These are phyloP conservation scores for Silybum marianum DNA, from an alignment of 129 eudicot species.

Conservation along the genomic window DNA sequence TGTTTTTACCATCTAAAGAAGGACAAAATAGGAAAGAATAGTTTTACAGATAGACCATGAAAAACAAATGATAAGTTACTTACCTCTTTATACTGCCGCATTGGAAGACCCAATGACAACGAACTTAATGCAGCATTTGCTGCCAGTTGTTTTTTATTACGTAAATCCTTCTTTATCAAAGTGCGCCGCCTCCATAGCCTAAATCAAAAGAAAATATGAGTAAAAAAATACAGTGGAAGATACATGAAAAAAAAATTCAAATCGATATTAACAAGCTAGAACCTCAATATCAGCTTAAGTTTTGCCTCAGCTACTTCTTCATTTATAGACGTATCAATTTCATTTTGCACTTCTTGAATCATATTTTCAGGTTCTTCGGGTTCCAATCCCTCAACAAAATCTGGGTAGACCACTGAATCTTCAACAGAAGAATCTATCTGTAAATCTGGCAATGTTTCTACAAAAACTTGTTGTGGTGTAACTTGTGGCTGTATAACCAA, in stretches of 20 bases:
- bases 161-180: slow-evolving; percentile 54
- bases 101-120: slow-evolving; percentile 76
- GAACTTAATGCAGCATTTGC: slow-evolving; percentile 79
- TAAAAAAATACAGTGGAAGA: neutral
- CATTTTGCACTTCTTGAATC: slow-evolving; percentile 43
- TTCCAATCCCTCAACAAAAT: slow-evolving; percentile 36
- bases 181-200: slow-evolving; percentile 82
- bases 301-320: slow-evolving; percentile 77
- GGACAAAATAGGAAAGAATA: neutral
- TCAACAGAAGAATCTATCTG: slow-evolving; percentile 34
- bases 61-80: slow-evolving; percentile 12
- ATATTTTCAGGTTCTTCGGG: slow-evolving; percentile 34
- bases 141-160: slow-evolving; percentile 64
- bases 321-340: slow-evolving; percentile 43
- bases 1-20: neutral
- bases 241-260: neutral
- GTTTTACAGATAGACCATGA: neutral
- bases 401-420: slow-evolving; percentile 26
- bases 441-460: slow-evolving; percentile 29
- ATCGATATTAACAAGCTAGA: slow-evolving; percentile 4
- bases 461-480: slow-evolving; percentile 28
- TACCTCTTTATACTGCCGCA: slow-evolving; percentile 58
- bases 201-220: slow-evolving; percentile 19
- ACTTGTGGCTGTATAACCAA: slow-evolving; percentile 23
- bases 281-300: slow-evolving; percentile 79